Base-by-base conservation (phyloP, 495 filamentous ascomycete genomes). In the Talaromyces liani region DNA sequence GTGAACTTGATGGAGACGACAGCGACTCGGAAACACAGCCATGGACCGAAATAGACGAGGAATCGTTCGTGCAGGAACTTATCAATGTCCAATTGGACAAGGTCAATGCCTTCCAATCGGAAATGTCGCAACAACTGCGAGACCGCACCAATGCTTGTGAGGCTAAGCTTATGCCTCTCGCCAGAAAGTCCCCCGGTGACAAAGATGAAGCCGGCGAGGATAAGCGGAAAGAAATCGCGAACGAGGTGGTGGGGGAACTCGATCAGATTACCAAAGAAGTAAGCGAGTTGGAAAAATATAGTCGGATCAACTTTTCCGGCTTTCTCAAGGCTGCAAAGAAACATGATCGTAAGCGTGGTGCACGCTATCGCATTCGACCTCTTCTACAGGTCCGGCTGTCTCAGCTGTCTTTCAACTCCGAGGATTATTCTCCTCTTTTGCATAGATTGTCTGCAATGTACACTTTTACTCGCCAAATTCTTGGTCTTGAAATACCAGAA, bases 301-400 rank as follows among this genome's bases (percentile, higher is more conserved):
- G 91, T 71, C 91, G 89, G 25, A 87, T 97, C 75, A 98, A 98
- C 74, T 98, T 96, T 74, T 96, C 95, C 9, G 95, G 92, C 33
- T 97, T 98, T 72, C 82, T 97, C 67, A 98, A 98, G 79, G 95
- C 96, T 27, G 92, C 89, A 25, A 98, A 98, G 84, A 98, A 98
- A 73, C 94, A 98, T 76, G 94, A 98, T 71, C 88, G 94, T 56
- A 93, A 91, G 73, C 86, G 92, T 56, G 92, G 88, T 58, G 85
- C 74, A 70, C 82, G 77, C 9, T 97, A 97, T 75, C 91, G 88
- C 69, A 91, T 98, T 60, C 86, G 90, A 63, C 92, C 94, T 22
- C 83, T 98, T 76, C 82, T 97, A 70, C 90, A 96, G 71, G 88
- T 97, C 63, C 90, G 91, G 65, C 74, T 98, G 72, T 85, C 91